Evolutionary conservation across 495 filamentous ascomycete species (phyloP), one percentile per base, ranked within the genome.

Genomic region (Cryomyces minteri): DNA sequence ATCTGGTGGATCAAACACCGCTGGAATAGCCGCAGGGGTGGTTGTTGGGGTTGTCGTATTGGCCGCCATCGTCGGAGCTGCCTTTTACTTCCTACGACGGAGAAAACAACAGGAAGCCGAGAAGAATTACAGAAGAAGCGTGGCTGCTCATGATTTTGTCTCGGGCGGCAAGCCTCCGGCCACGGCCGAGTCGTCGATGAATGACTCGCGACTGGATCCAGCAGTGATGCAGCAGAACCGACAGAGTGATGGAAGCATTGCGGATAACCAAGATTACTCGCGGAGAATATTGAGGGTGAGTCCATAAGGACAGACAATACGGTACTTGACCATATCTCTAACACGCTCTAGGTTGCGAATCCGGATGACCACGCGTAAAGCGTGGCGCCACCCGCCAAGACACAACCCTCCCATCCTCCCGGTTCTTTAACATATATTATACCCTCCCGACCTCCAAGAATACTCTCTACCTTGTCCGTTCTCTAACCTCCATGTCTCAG

Each of bases 251-350:
- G 90, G 88, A 53, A 95, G 88, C 65, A 96, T 98, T 58, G 88
- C 88, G 53, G 92, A 98, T 59, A 90, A 94, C 64, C 77, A 92
- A 60, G 90, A 96, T 62, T 98, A 95, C 65, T 95, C 90, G 47
- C 75, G 90, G 61, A 81, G 82, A 56, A 94, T 98, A 61, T 70
- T 98, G 58, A 84, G 90, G 77, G 90, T 90, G 67, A 46, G 72
- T 63, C 40, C 34, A 29, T 41, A n/a, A 25, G 34, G 12, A 43
- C 7, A 12, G 6, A 28, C 9, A 6, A 11, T 9, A n/a, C 33
- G 28, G 31, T 14, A 12, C 11, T 25, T 32, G 9, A 30, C 41
- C 40, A 37, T 12, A 12, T 33, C n/a, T 39, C 34, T 29, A 44
- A 37, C 34, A 41, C 25, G 4, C 8, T 2, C 40, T 8, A 50